Percentiles rank a stretch among this genome's conserved stretches.
These are phyloP conservation scores for Tilletia walkeri DNA, from an alignment of 1,284 basidiomycete genomes.

Conservation along the genomic window DNA sequence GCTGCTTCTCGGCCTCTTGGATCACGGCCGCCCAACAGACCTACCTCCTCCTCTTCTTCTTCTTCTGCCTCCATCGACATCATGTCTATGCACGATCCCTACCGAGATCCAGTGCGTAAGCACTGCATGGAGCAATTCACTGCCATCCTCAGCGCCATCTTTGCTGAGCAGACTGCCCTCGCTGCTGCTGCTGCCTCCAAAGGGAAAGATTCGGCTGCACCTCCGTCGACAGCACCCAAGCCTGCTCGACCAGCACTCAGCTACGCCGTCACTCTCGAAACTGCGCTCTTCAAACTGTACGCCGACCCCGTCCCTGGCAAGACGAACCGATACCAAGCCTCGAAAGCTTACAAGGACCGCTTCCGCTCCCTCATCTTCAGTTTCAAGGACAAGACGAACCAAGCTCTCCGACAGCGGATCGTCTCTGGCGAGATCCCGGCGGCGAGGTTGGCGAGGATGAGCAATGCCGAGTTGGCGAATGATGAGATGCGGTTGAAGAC, in stretches of 20 bases:
- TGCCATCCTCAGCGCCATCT: slow-evolving; percentile 21
- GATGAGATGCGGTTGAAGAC: slow-evolving; percentile 45
- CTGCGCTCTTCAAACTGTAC: slow-evolving; percentile 34
- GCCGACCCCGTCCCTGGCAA: slow-evolving; percentile 31
- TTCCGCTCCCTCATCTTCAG: slow-evolving; percentile 53
- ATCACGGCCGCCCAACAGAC: background rate
- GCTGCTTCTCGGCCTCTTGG: too few species aligned
- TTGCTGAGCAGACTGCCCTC: background rate
- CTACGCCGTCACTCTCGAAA: slow-evolving; percentile 35
- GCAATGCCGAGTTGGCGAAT: slow-evolving; percentile 51
- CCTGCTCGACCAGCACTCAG: slow-evolving; percentile 15
- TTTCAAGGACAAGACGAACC: slow-evolving; percentile 52
- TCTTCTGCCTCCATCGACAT: background rate
- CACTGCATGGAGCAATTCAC: slow-evolving; percentile 20
- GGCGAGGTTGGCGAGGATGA: slow-evolving; percentile 41
- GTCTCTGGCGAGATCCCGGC: slow-evolving; percentile 39
- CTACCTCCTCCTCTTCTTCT: background rate
- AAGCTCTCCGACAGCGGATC: slow-evolving; percentile 45
- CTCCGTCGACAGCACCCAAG: background rate
- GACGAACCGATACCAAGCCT: background rate
- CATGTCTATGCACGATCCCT: slow-evolving; percentile 2
- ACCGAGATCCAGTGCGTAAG: slow-evolving; percentile 20
- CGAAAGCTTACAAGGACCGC: slow-evolving; percentile 43
- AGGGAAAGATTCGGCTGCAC: slow-evolving; percentile 11
- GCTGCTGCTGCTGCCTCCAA: background rate